Evolutionary conservation across 352 stramenopile genomes (phyloP).

Genomic region (Phytopythium aichiense): DNA sequence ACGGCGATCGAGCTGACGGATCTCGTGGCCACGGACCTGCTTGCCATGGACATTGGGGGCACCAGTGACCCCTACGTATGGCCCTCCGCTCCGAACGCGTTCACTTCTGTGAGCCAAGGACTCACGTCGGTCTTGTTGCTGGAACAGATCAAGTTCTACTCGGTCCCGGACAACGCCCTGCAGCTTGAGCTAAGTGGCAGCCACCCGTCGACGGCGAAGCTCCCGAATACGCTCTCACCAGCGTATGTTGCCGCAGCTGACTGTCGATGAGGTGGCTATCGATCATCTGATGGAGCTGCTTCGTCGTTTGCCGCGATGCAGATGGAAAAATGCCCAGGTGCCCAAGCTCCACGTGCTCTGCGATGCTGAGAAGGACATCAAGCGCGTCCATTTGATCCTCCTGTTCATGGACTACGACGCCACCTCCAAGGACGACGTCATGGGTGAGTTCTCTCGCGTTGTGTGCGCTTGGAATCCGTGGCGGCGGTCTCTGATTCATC

Average conservation of each 20-base stretch:
- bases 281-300: background rate
- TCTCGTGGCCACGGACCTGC: slow-evolving; percentile 48
- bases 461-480: background rate
- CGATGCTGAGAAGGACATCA: slow-evolving; percentile 46
- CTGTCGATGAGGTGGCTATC: background rate
- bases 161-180: slow-evolving; percentile 42
- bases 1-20: slow-evolving; percentile 62
- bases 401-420: slow-evolving; percentile 82
- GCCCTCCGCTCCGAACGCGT: background rate
- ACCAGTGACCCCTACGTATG: slow-evolving; percentile 75
- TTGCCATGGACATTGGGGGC: slow-evolving; percentile 73
- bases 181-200: slow-evolving; percentile 41
- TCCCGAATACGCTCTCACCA: slow-evolving; percentile 62
- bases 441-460: slow-evolving; percentile 27
- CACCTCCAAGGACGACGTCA: slow-evolving; percentile 62
- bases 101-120: background rate
- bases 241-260: slow-evolving; percentile 23
- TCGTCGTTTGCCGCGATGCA: slow-evolving; percentile 6
- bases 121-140: background rate
- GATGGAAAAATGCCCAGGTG: slow-evolving; percentile 61
- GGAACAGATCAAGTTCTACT: slow-evolving; percentile 70
- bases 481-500: background rate
- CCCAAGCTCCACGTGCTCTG: slow-evolving; percentile 56
- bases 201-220: slow-evolving; percentile 51
- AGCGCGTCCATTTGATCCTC: slow-evolving; percentile 65